Conservation (phyloP, 1,284 basidiomycete species). For the Ustilago vetiveriae region DNA sequence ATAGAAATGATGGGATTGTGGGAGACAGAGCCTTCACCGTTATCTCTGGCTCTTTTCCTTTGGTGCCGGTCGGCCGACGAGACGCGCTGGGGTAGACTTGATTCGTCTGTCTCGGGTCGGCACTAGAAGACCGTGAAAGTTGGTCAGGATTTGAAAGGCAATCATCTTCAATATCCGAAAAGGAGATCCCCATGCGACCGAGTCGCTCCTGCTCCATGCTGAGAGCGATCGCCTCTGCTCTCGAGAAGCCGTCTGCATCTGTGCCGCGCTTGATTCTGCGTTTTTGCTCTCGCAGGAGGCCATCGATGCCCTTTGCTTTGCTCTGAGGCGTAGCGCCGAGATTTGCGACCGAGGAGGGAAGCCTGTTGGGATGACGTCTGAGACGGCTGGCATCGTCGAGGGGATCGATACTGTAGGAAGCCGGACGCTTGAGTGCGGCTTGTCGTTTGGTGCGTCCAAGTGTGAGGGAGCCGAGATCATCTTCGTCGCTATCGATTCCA, state of each 20-base stretch:
- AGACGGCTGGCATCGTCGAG: conserved; percentile 27
- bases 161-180: not conserved
- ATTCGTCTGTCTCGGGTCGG: not conserved
- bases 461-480: conserved; percentile 25
- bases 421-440: conserved; percentile 33
- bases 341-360: conserved; percentile 4
- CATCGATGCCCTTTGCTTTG: conserved; percentile 7
- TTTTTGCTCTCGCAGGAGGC: conserved; percentile 21
- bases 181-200: conserved; percentile 23
- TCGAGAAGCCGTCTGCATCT: conserved; percentile 34
- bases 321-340: conserved; percentile 1
- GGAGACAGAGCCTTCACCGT: conserved; percentile 39
- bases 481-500: conserved; percentile 15
- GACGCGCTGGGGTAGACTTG: not conserved
- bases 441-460: conserved; percentile 23
- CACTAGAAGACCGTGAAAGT: not conserved
- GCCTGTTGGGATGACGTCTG: conserved; percentile 17
- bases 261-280: conserved; percentile 24
- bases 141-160: not conserved
- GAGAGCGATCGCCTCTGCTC: conserved; percentile 33
- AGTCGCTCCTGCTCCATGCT: conserved; percentile 43
- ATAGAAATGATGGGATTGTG: conserved; percentile 35
- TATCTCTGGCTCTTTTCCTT: conserved; percentile 8
- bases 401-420: conserved; percentile 39
- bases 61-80: not conserved